Percentiles rank a stretch among this genome's conserved stretches.
These are phyloP conservation scores for Wallacemonas sp. DNA, from an alignment of 208 protist species.

Conservation along the genomic window DNA sequence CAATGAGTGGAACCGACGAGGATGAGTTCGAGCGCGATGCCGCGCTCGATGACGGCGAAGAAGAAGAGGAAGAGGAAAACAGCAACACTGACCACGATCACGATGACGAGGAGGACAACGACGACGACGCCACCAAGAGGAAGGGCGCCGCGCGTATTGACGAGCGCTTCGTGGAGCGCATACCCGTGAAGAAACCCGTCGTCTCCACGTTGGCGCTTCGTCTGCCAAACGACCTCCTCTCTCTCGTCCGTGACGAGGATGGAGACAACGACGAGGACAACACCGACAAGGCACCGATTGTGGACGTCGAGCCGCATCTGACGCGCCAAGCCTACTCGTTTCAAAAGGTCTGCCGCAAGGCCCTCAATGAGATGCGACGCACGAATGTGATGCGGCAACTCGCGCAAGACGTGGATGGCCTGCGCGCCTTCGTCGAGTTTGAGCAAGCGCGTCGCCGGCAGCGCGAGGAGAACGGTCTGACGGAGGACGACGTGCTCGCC, in stretches of 20 bases:
- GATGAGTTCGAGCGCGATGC: slow-evolving; percentile 34
- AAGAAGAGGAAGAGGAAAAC: slow-evolving; percentile 17
- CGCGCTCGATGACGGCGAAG: slow-evolving; percentile 15
- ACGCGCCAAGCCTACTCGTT: slow-evolving; percentile 1
- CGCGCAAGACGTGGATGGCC: slow-evolving; percentile 1
- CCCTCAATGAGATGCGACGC: not conserved
- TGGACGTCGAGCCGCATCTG: not conserved
- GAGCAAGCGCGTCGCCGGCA: not conserved
- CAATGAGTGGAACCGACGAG: slow-evolving; percentile 5
- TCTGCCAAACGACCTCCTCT: slow-evolving; percentile 12
- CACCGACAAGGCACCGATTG: not conserved
- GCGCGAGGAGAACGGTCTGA: slow-evolving; percentile 21
- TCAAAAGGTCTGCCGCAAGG: slow-evolving; percentile 5
- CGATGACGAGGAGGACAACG: slow-evolving; percentile 24
- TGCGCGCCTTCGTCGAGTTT: slow-evolving; percentile 1
- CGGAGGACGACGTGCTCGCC: slow-evolving; percentile 7
- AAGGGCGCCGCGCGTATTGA: not conserved
- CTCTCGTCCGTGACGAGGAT: slow-evolving; percentile 1
- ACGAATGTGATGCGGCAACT: slow-evolving; percentile 9
- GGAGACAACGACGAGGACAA: not conserved
- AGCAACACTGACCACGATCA: slow-evolving; percentile 18
- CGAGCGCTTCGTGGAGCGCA: slow-evolving; percentile 11
- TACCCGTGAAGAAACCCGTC: slow-evolving; percentile 11
- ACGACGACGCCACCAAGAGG: not conserved
- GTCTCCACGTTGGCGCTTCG: not conserved